A percentile compares a stretch with the other conserved stretches of the same genome.
These are phyloP conservation scores for Tulasnella sp. DNA, from an alignment of 768 basidiomycete species.

Conservation along the genomic window DNA sequence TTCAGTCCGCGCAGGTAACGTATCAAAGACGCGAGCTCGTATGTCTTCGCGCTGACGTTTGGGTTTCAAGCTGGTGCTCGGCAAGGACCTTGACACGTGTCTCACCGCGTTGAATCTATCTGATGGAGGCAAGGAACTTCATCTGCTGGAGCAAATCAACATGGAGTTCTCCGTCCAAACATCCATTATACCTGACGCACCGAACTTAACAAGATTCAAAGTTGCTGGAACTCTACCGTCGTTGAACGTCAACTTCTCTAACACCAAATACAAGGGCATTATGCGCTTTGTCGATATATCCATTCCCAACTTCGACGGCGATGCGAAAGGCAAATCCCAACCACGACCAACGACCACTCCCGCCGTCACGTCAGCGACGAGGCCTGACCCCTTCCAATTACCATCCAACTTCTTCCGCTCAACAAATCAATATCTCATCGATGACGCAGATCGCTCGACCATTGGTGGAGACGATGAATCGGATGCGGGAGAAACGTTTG, in stretches of 20 bases:
- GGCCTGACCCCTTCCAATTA: slow-evolving; percentile 15
- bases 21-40: slow-evolving; percentile 7
- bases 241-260: slow-evolving; percentile 81
- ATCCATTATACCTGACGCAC: slow-evolving; percentile 77
- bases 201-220: slow-evolving; percentile 80
- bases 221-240: slow-evolving; percentile 79
- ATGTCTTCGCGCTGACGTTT: not conserved
- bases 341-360: slow-evolving; percentile 1
- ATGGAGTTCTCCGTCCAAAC: slow-evolving; percentile 83
- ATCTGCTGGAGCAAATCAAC: slow-evolving; percentile 85
- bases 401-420: slow-evolving; percentile 43
- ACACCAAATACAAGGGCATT: slow-evolving; percentile 79
- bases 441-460: slow-evolving; percentile 30
- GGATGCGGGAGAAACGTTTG: slow-evolving; percentile 35
- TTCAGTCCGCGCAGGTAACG: slow-evolving; percentile 80
- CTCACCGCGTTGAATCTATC: slow-evolving; percentile 60
- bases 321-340: slow-evolving; percentile 18
- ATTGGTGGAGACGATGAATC: slow-evolving; percentile 13
- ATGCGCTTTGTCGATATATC: slow-evolving; percentile 88
- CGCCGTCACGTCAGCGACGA: not conserved
- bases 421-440: slow-evolving; percentile 58
- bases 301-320: slow-evolving; percentile 66
- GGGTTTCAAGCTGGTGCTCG: slow-evolving; percentile 66
- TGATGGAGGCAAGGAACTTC: slow-evolving; percentile 41
- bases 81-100: slow-evolving; percentile 70